A percentile compares a stretch with the other conserved stretches of the same genome.
phyloP scores from a whole-genome alignment of 1,284 basidiomycete genomes.

The Austroboletus niveus region DNA sequence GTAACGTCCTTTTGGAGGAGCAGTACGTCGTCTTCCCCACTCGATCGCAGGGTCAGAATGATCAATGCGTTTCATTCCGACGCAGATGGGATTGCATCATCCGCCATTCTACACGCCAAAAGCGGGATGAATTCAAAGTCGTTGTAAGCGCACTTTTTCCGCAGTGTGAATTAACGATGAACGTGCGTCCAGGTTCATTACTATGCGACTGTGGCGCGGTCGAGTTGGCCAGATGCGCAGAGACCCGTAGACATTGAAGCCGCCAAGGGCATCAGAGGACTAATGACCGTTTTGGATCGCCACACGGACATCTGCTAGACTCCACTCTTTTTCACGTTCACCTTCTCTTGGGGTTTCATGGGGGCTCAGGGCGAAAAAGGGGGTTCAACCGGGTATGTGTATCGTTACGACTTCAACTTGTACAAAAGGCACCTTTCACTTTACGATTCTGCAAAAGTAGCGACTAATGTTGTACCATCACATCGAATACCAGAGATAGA shows the following conservation, averaged over 20 bases:
- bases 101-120: constrained; percentile 30
- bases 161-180: constrained; percentile 10
- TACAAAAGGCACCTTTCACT: constrained; percentile 15
- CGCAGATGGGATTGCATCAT: constrained; percentile 37
- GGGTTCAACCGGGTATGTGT: constrained; percentile 23
- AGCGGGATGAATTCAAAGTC: constrained; percentile 33
- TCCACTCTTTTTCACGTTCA: background rate
- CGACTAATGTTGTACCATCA: constrained; percentile 33
- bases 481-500: constrained; percentile 15
- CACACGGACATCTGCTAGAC: constrained; percentile 27
- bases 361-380: constrained; percentile 5
- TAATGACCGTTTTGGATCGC: constrained; percentile 37
- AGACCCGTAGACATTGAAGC: constrained; percentile 34
- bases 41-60: constrained; percentile 16
- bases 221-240: constrained; percentile 34
- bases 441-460: constrained; percentile 13
- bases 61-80: constrained; percentile 15
- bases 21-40: constrained; percentile 26
- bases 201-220: constrained; percentile 36
- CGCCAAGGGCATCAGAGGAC: constrained; percentile 33
- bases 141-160: constrained; percentile 21
- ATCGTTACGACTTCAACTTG: constrained; percentile 22
- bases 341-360: constrained; percentile 12
- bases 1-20: constrained; percentile 37
- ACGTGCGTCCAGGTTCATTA: constrained; percentile 31